phyloP scores from a whole-genome alignment of 2,329 filamentous ascomycete genomes.

The Fusarium sp. region DNA sequence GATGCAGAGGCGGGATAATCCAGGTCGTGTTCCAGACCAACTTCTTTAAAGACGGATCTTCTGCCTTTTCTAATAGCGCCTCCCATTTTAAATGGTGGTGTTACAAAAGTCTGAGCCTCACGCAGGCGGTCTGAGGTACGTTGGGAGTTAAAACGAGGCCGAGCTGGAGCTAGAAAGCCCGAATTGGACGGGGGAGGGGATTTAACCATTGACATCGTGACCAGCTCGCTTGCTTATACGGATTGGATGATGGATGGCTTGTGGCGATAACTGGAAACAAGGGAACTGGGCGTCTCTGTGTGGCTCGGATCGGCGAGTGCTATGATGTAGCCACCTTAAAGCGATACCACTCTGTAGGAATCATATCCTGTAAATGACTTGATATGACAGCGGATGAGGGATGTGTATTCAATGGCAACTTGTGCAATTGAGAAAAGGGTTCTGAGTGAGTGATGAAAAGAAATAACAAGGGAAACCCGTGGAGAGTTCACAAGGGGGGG shows the following conservation, averaged over 20 bases:
- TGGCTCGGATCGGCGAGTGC: slow-evolving; percentile 39
- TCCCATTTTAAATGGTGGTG: slow-evolving; percentile 54
- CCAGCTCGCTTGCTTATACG: slow-evolving; percentile 5
- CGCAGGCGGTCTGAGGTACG: slow-evolving; percentile 63
- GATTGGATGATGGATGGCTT: slow-evolving; percentile 22
- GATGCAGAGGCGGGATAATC: slow-evolving; percentile 36
- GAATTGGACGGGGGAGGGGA: slow-evolving; percentile 32
- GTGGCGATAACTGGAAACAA: slow-evolving; percentile 31
- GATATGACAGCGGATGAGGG: slow-evolving; percentile 9
- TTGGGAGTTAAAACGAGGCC: slow-evolving; percentile 63
- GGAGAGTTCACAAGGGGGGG: neutral
- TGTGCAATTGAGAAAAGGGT: slow-evolving; percentile 9
- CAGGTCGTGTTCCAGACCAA: slow-evolving; percentile 56
- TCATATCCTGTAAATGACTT: slow-evolving; percentile 38
- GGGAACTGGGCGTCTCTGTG: slow-evolving; percentile 20
- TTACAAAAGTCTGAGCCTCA: slow-evolving; percentile 56
- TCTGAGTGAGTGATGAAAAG: neutral
- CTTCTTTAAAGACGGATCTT: slow-evolving; percentile 64
- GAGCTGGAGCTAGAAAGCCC: slow-evolving; percentile 42
- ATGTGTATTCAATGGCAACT: slow-evolving; percentile 1
- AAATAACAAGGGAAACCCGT: neutral
- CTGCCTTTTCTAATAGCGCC: slow-evolving; percentile 62
- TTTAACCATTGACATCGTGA: slow-evolving; percentile 38
- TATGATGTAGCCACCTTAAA: slow-evolving; percentile 45
- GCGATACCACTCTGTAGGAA: slow-evolving; percentile 38